Evolutionary conservation across 306 rosid genomes (phyloP).

Genomic region (Begonia fuchsioides): DNA sequence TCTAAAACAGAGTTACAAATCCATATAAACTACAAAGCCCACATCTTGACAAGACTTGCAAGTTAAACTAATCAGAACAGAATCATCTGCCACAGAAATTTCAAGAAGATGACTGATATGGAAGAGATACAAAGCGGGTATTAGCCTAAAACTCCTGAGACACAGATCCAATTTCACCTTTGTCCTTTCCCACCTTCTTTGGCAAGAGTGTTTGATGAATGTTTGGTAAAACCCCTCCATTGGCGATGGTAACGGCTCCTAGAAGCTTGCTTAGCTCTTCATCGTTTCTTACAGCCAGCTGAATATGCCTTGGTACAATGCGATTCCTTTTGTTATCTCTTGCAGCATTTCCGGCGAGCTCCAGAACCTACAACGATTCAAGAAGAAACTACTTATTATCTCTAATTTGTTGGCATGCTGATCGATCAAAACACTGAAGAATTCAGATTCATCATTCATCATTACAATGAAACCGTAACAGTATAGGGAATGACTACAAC

Average conservation of each 20-base stretch:
- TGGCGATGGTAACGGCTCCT: constrained; percentile 1
- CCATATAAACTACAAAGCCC: constrained; percentile 53
- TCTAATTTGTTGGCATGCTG: too few relatives aligned
- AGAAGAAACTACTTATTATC: too few relatives aligned
- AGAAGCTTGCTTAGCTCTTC: constrained; percentile 75
- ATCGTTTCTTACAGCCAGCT: constrained; percentile 77
- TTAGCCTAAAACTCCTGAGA: constrained; percentile 7
- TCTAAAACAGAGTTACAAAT: constrained; percentile 47
- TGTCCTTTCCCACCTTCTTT: not conserved
- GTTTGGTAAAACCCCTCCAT: constrained; percentile 1
- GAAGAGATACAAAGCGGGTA: not conserved
- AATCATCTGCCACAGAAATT: too few relatives aligned
- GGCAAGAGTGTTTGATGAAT: constrained; percentile 1
- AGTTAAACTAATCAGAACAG: too few relatives aligned
- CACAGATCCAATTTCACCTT: not conserved
- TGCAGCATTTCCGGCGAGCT: constrained; percentile 77
- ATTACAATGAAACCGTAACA: too few relatives aligned
- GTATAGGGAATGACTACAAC: too few relatives aligned
- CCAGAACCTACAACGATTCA: too few relatives aligned
- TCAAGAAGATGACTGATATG: too few relatives aligned
- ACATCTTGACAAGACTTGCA: constrained; percentile 21
- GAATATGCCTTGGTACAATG: constrained; percentile 81
- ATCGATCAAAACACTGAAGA: too few relatives aligned
- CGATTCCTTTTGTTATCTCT: constrained; percentile 74
- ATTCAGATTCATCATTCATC: too few relatives aligned